Evolutionary conservation across 2,329 filamentous ascomycete species (phyloP), one percentile per base, ranked within the genome.

Genomic region (Whalleya microplaca): DNA sequence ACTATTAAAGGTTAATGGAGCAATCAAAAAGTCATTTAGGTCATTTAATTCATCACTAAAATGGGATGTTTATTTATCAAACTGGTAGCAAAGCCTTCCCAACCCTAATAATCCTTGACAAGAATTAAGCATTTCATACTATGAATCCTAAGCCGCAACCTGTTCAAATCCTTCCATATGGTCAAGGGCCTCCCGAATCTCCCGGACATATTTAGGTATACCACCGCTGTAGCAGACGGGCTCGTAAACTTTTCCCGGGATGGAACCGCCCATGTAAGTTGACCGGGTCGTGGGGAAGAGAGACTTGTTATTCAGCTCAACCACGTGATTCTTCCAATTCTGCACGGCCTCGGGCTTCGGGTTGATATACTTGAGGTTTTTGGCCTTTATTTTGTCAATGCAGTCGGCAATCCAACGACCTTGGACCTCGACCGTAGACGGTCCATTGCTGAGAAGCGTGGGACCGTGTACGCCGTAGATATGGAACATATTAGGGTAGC

Each of bases 401-500:
- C 64, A 58, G 1, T 66, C 57, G 18, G 70, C 55, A 21, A 79
- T 70, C 69, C 73, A 79, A 23, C 75, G 64, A 2, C 73, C 74
- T 56, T 79, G 76, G 10, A 74, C 37, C 60, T 79, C 72, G 1
- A 71, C 70, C 47, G 72, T 75, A 0, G 71, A 73, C 0, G 76
- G 76, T 1, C 74, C 76, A 47, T 78, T 78, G 58, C 68, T 50
- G 52, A 78, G 64, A 0, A 71, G 67, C 1, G 73, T 74, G 2
- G 76, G 76, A 1, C 65, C 71, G 37, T 78, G 75, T 1, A 76
- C 76, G 0, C 75, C 75, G 52, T 74, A 76, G 7, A 69, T 66
- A 63, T 75, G 74, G 63, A 80, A 79, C 69, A 81, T 72, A 59
- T 81, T 81, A 1, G 78, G 79, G 59, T 75, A 81, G 0, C 72